Evolutionary conservation across 2,329 filamentous ascomycete genomes (phyloP).

Genomic region (Verticillium dahliae): DNA sequence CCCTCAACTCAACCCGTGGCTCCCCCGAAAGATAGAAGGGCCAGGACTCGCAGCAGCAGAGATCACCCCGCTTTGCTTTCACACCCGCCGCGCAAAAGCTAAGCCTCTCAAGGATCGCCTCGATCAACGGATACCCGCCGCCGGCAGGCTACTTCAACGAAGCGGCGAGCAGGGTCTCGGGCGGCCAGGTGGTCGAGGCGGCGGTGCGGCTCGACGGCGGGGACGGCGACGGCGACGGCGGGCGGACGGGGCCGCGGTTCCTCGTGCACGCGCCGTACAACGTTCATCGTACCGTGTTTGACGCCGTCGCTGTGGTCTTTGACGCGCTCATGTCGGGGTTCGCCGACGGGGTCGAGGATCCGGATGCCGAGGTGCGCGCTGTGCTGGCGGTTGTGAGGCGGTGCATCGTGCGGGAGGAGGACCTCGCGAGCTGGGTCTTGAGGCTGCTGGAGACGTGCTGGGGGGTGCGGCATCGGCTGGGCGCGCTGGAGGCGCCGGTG

Average conservation of each 20-base stretch:
- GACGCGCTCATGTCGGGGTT: conserved; percentile 25
- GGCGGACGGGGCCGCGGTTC: conserved; percentile 16
- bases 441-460: conserved; percentile 44
- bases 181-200: conserved; percentile 32
- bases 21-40: too few relatives aligned
- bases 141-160: conserved; percentile 39
- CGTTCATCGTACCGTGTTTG: conserved; percentile 38
- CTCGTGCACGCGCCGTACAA: conserved; percentile 43
- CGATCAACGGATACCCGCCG: conserved; percentile 39
- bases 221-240: too few relatives aligned
- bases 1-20: too few relatives aligned
- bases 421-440: conserved; percentile 37
- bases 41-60: not conserved
- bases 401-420: conserved; percentile 40
- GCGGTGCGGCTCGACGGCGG: conserved; percentile 17
- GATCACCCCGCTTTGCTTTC: not conserved
- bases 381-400: conserved; percentile 23
- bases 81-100: conserved; percentile 3
- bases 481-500: conserved; percentile 30
- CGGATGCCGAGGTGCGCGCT: conserved; percentile 8
- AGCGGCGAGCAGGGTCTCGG: conserved; percentile 37
- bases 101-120: conserved; percentile 23
- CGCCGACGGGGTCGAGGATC: conserved; percentile 11
- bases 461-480: conserved; percentile 30
- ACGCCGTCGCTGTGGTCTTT: conserved; percentile 28